Evolutionary conservation across 352 stramenopile genomes (phyloP).

Genomic region (Phytophthora ramorum): DNA sequence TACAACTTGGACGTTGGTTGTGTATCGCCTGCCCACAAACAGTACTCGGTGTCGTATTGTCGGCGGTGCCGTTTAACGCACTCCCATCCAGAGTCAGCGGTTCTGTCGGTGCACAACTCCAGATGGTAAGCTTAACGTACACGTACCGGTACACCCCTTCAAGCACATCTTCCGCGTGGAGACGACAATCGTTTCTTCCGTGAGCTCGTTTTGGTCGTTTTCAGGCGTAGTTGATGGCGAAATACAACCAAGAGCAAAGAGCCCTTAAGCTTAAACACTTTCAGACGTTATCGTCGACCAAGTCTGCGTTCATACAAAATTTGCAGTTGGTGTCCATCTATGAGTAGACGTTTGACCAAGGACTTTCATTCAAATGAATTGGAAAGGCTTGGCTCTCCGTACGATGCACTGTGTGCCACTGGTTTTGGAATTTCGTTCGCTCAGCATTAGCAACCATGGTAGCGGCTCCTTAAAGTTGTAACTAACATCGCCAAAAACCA

Average conservation of each 20-base stretch:
- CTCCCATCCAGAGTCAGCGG: neutral
- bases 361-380: neutral
- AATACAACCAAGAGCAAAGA: no score
- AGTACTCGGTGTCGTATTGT: neutral
- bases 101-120: neutral
- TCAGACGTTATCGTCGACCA: no score
- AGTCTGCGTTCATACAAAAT: no score
- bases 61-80: neutral
- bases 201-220: neutral
- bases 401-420: neutral
- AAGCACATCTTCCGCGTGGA: no score
- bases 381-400: neutral
- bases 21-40: neutral
- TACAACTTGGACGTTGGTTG: neutral
- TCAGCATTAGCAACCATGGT: constrained; percentile 1
- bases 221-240: no score
- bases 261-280: no score
- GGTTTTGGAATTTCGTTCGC: neutral
- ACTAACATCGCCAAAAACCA: neutral
- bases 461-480: neutral
- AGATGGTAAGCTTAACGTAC: no score
- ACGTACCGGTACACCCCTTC: neutral
- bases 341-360: neutral
- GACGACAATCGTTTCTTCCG: neutral
- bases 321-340: no score